Evolutionary conservation across 305 asterid species (phyloP), one percentile per base, ranked within the genome.

Genomic region (Withania somnifera): DNA sequence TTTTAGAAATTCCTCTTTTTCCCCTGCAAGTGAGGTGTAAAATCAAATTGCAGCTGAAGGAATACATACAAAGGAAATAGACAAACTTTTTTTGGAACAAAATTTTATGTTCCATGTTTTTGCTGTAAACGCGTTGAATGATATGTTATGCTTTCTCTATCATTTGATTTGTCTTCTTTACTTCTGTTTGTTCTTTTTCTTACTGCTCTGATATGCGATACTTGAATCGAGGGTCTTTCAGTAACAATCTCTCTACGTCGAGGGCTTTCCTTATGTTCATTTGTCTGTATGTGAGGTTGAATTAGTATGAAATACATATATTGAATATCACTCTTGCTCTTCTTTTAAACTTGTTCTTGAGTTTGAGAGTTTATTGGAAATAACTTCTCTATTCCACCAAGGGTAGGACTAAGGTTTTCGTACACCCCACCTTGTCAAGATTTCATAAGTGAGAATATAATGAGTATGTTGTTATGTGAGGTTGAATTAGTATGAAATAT

Each of bases 21-120:
- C 68, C 66, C 78, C 57, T 77, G 57, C 32, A 45, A 81, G 83
- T 80, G 81, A 80, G 84, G 78, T 84, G 84, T 80, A 80, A 58
- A 71, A 71, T 71, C 80, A 60, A 30, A 58, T 80, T 76, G 84
- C 86, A 79, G 86, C 53, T 61, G 73, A 78, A 56, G 78, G 20
- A 61, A 71, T 60, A 80, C 84, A 57, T 64, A 60, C 47, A 69
- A 76, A 80, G 81, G 24, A 34, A 83, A 52, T 63, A 56, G 71
- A 83, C 85, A 66, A 13, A n/a, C n/a, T 52, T 81, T 28, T 61
- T 80, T 50, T 47, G 34, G 63, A 45, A 30, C 32, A 64, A 80
- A 30, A 0, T 7, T 56, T n/a, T 63, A 64, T 24, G 30, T 47
- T 80, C 53, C 64, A 14, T 47, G 79, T 73, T 81, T 56, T 56